These are phyloP conservation scores for Microdochium nivale DNA, from an alignment of 2,329 filamentous ascomycete species.

Conservation along the genomic window DNA sequence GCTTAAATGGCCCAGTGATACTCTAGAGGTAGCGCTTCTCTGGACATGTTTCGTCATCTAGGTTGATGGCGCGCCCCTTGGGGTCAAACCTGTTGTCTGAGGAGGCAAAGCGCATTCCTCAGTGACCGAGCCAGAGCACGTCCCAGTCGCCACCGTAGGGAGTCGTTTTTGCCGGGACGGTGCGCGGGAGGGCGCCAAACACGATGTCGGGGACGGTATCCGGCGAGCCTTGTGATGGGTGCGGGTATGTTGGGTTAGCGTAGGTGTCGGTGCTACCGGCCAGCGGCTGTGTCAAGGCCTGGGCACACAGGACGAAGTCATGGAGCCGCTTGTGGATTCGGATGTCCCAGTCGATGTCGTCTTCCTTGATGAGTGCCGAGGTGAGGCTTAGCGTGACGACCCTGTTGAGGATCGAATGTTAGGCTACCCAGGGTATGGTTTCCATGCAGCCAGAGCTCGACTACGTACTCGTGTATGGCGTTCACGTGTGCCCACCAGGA, in stretches of 20 bases:
- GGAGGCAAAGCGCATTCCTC: slow-evolving; percentile 22
- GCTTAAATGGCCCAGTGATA: slow-evolving; percentile 22
- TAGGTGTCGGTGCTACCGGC: slow-evolving; percentile 4
- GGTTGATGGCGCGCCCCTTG: slow-evolving; percentile 15
- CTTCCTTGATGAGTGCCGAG: slow-evolving; percentile 34
- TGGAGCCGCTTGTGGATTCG: slow-evolving; percentile 29
- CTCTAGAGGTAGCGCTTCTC: slow-evolving; percentile 17
- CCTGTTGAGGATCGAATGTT: slow-evolving; percentile 10
- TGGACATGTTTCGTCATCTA: slow-evolving; percentile 24
- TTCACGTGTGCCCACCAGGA: slow-evolving; percentile 32
- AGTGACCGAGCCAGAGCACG: slow-evolving; percentile 39
- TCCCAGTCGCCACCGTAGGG: slow-evolving; percentile 43
- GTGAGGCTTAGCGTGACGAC: slow-evolving; percentile 33
- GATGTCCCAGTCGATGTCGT: slow-evolving; percentile 41
- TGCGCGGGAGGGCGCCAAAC: slow-evolving; percentile 10
- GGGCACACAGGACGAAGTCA: slow-evolving; percentile 14
- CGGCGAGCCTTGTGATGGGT: slow-evolving; percentile 3
- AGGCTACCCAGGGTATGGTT: not conserved
- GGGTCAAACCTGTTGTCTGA: slow-evolving; percentile 6
- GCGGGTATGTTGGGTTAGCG: slow-evolving; percentile 18
- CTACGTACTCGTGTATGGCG: slow-evolving; percentile 20
- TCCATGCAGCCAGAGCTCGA: not conserved
- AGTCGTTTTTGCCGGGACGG: slow-evolving; percentile 14
- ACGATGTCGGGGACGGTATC: slow-evolving; percentile 5
- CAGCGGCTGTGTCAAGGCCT: slow-evolving; percentile 11